Percentiles rank a stretch among this genome's conserved stretches.
phyloP scores from a whole-genome alignment of 768 basidiomycete species.

The Leccinum ochraceum region DNA sequence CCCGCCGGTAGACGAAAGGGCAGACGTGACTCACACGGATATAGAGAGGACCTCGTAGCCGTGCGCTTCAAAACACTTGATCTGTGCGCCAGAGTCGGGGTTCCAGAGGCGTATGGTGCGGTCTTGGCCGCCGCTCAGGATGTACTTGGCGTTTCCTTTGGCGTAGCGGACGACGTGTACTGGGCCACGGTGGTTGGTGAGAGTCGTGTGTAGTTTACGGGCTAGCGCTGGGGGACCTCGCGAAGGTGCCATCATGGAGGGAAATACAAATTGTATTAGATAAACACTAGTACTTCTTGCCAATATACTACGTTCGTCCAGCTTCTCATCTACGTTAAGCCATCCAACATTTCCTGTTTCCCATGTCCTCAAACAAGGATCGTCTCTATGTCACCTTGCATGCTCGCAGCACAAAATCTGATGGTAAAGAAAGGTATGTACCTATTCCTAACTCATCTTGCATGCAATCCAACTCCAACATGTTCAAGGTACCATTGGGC shows the following conservation, averaged over 20 bases:
- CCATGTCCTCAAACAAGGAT: neutral
- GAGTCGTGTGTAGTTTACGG: slow-evolving; percentile 61
- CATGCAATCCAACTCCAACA: neutral
- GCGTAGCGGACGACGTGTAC: slow-evolving; percentile 93
- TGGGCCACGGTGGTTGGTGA: slow-evolving; percentile 73
- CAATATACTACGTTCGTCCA: too few relatives aligned
- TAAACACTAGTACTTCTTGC: too few relatives aligned
- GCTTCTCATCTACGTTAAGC: too few relatives aligned
- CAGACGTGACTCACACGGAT: slow-evolving; percentile 63
- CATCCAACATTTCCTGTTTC: too few relatives aligned
- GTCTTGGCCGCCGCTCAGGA: slow-evolving; percentile 93
- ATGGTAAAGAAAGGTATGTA: neutral
- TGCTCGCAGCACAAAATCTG: neutral
- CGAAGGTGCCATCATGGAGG: slow-evolving; percentile 57
- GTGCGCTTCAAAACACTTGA: slow-evolving; percentile 89
- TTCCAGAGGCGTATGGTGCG: slow-evolving; percentile 91
- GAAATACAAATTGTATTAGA: too few relatives aligned
- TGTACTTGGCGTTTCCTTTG: slow-evolving; percentile 83
- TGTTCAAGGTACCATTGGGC: neutral
- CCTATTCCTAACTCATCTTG: neutral
- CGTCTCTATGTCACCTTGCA: neutral
- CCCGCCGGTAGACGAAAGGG: neutral
- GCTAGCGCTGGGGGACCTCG: slow-evolving; percentile 55
- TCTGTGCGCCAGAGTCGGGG: slow-evolving; percentile 79
- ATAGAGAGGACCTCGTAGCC: slow-evolving; percentile 95